Evolutionary conservation across 768 basidiomycete genomes (phyloP).

Genomic region (Lactifluus hygrophoroides): DNA sequence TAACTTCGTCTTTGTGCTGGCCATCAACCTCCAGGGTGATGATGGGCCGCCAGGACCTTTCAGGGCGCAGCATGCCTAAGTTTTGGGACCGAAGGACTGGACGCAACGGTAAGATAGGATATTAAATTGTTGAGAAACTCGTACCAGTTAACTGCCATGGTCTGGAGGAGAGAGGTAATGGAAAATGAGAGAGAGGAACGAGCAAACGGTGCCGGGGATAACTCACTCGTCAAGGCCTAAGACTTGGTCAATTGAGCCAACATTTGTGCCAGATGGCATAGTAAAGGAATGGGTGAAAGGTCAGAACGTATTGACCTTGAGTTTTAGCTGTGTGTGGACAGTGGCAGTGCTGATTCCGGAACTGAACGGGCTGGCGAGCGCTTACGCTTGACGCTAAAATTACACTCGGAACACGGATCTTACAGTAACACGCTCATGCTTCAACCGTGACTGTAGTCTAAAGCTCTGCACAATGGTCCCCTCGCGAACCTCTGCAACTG

Average conservation of each 20-base stretch:
- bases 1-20: constrained; percentile 43
- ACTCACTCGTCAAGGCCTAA: constrained; percentile 1
- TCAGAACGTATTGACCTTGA: too few relatives aligned
- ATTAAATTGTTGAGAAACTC: background rate
- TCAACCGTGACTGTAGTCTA: too few relatives aligned
- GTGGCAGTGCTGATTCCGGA: too few relatives aligned
- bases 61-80: constrained; percentile 39
- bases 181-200: background rate
- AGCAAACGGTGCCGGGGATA: background rate
- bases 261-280: background rate
- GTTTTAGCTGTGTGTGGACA: too few relatives aligned
- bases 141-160: constrained; percentile 27
- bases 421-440: too few relatives aligned
- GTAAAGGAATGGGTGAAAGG: too few relatives aligned
- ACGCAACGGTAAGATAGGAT: background rate
- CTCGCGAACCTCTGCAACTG: background rate
- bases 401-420: too few relatives aligned
- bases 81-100: constrained; percentile 36
- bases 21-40: constrained; percentile 48
- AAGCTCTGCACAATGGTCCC: background rate
- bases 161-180: constrained; percentile 11
- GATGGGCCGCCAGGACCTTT: constrained; percentile 61
- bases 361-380: too few relatives aligned
- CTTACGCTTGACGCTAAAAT: background rate
- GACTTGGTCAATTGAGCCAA: background rate